Evolutionary conservation across 352 stramenopile species (phyloP).

Genomic region (Phytophthora parvispora): DNA sequence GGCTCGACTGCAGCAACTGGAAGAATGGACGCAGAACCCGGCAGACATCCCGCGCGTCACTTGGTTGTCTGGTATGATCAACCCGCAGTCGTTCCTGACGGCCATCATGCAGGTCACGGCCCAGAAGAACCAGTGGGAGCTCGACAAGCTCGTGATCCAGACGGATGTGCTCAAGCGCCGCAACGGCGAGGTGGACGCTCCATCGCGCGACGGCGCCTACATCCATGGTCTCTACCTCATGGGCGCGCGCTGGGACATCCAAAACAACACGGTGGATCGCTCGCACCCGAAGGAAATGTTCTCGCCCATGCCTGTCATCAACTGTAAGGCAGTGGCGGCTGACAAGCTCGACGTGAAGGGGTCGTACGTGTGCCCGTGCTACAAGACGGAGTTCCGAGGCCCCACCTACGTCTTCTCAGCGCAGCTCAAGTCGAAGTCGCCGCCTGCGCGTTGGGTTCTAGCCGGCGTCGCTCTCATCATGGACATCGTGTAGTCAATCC

Average conservation of each 20-base stretch:
- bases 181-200: slow-evolving; percentile 89
- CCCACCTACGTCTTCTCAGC: slow-evolving; percentile 98
- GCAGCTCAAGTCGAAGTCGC: slow-evolving; percentile 98
- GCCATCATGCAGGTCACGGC: slow-evolving; percentile 98
- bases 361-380: slow-evolving; percentile 97
- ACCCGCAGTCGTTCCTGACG: slow-evolving; percentile 98
- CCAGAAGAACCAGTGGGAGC: slow-evolving; percentile 98
- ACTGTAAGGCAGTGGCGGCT: slow-evolving; percentile 96
- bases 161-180: slow-evolving; percentile 97
- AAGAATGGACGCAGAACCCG: slow-evolving; percentile 98
- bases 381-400: slow-evolving; percentile 97
- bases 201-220: slow-evolving; percentile 95
- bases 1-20: slow-evolving; percentile 93
- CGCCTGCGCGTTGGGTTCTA: slow-evolving; percentile 95
- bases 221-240: slow-evolving; percentile 96
- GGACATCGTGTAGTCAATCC: slow-evolving; percentile 79
- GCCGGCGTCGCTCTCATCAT: slow-evolving; percentile 97
- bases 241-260: slow-evolving; percentile 96
- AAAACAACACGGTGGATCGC: slow-evolving; percentile 94
- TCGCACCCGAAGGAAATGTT: slow-evolving; percentile 99
- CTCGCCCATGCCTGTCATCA: slow-evolving; percentile 97
- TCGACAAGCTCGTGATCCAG: slow-evolving; percentile 98
- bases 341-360: slow-evolving; percentile 97
- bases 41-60: slow-evolving; percentile 97
- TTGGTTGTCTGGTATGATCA: slow-evolving; percentile 96